Evolutionary conservation across 108 stramenopile species (phyloP).

Genomic region (Skeletonema marinoi): DNA sequence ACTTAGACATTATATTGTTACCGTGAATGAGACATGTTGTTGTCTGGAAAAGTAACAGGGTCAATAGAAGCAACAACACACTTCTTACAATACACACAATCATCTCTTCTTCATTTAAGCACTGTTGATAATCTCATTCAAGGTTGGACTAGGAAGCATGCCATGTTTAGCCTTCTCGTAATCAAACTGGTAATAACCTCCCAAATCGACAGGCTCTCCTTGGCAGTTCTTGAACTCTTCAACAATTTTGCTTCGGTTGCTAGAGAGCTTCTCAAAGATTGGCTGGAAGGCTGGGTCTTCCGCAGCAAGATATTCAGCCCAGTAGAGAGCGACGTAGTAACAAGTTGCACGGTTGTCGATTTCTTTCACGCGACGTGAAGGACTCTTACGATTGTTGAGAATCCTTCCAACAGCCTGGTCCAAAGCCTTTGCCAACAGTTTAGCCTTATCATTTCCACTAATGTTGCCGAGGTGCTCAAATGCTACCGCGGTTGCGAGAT

Average conservation of each 20-base stretch:
- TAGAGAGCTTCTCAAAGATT: conserved; percentile 72
- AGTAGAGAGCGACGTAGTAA: conserved; percentile 91
- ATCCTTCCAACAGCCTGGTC: conserved; percentile 90
- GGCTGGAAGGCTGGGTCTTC: conserved; percentile 78
- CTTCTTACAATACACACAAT: neutral
- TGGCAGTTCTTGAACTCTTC: conserved; percentile 86
- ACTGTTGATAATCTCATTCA: conserved; percentile 70
- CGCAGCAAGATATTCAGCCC: conserved; percentile 91
- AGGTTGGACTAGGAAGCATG: conserved; percentile 86
- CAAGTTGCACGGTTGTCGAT: conserved; percentile 94
- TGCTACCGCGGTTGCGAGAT: conserved; percentile 70
- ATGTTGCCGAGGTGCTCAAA: conserved; percentile 70
- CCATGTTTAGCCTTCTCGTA: conserved; percentile 67
- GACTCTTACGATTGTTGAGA: conserved; percentile 85
- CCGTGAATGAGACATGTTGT: too few relatives aligned
- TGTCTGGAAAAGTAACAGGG: too few relatives aligned
- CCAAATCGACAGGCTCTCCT: conserved; percentile 86
- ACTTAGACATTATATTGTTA: too few relatives aligned
- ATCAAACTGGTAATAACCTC: conserved; percentile 91
- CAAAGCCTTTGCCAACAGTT: conserved; percentile 75
- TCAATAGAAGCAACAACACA: neutral
- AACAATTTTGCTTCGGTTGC: conserved; percentile 77
- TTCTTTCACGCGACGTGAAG: conserved; percentile 87
- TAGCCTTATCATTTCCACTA: conserved; percentile 72
- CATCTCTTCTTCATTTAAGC: conserved; percentile 2